Evolutionary conservation across 192 early-diverging fungal genomes (phyloP).

Genomic region (Glomus cerebriforme): DNA sequence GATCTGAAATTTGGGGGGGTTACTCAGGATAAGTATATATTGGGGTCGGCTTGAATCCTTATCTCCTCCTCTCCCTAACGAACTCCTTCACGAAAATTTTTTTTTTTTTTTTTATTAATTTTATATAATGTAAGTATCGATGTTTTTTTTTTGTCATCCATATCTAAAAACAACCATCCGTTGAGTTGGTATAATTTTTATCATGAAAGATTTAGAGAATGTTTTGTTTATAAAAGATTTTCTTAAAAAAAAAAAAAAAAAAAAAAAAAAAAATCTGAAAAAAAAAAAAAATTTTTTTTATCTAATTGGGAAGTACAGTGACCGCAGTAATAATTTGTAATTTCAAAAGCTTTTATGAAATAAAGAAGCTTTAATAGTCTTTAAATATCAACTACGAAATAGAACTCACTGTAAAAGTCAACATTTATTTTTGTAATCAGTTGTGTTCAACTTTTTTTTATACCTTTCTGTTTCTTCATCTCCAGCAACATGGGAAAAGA

Average conservation of each 20-base stretch:
- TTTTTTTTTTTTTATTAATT: slow-evolving; percentile 14
- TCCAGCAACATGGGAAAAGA: slow-evolving; percentile 61
- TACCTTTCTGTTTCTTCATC: slow-evolving; percentile 1
- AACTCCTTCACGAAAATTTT: slow-evolving; percentile 28
- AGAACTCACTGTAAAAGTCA: not conserved
- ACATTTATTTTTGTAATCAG: not conserved
- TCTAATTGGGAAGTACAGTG: not conserved
- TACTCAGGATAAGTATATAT: slow-evolving; percentile 6
- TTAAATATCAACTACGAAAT: not conserved
- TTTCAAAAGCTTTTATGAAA: not conserved
- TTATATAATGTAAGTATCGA: slow-evolving; percentile 32
- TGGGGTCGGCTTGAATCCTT: slow-evolving; percentile 6
- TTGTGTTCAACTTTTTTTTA: not conserved
- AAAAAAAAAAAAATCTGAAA: not conserved
- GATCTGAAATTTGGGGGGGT: not conserved
- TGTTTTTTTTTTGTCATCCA: not conserved
- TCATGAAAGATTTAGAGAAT: not conserved
- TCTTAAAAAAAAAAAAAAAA: slow-evolving; percentile 15
- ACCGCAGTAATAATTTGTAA: not conserved
- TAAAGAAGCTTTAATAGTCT: not conserved
- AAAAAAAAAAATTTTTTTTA: not conserved
- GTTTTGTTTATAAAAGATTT: not conserved
- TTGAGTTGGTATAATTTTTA: not conserved
- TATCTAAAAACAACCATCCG: slow-evolving; percentile 29
- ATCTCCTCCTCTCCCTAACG: slow-evolving; percentile 18